Evolutionary conservation across 1,284 basidiomycete species (phyloP), one percentile per base, ranked within the genome.

Genomic region (Agroathelia rolfsii): DNA sequence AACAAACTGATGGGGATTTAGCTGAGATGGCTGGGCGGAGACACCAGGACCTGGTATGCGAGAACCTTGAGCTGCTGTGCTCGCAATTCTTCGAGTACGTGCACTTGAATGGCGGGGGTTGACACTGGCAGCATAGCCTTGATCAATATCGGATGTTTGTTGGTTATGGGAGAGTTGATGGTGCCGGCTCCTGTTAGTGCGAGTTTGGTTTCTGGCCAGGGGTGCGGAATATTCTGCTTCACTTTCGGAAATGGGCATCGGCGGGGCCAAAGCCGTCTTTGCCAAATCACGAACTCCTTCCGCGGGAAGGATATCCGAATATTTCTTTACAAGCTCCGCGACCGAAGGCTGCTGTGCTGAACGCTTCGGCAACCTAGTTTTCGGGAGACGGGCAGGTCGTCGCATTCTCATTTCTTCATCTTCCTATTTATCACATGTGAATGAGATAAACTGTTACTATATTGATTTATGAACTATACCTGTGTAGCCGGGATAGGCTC

Each of bases 91-190:
- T 30, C 69, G 62, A 15, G 61, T 55, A 43, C 68, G 64, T 3
- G 71, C n/a, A n/a, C n/a, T 69, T 9, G 77, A 57, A 45, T 81
- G 75, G 40, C 69, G 66, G 2, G 82, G 79, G 3, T 80, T 82
- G 38, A 88, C 76, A 46, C 88, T 89, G 12, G 77, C 81, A 3
- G 88, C 87, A 53, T 92, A 92, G 34, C 88, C 76, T 37, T 82
- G 72, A 53, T 92, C 88, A 28, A 86, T 87, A 51, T 93, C 89
- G 2, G 88, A 90, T 0, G 72, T 63, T 0, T 82, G 84, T 8
- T 68, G 56, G 40, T 72, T 79, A 47, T 62, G 67, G 11, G 56
- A 45, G 22, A 67, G 52, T 31, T 62, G 50, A 22, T 61, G 61
- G 41, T 66, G 64, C 39, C 64, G 62, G 25, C 58, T 62, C 45